These are phyloP conservation scores for Dactylonectria macrodidyma DNA, from an alignment of 2,329 filamentous ascomycete species.

Conservation along the genomic window DNA sequence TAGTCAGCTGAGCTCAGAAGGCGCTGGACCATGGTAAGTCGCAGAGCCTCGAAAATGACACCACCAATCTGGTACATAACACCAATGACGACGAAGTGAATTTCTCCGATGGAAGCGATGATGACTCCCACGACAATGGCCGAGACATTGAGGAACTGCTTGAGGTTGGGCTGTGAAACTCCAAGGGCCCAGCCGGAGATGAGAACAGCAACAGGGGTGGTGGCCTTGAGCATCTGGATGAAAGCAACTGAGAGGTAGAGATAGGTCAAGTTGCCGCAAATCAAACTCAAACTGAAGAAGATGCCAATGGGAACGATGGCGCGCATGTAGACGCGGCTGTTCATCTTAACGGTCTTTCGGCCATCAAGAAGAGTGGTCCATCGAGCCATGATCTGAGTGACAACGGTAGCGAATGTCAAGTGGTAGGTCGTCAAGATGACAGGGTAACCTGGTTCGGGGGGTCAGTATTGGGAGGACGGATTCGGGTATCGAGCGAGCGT, in stretches of 20 bases:
- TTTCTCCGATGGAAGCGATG: slow-evolving; percentile 95
- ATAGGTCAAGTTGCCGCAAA: slow-evolving; percentile 96
- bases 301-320: slow-evolving; percentile 95
- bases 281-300: slow-evolving; percentile 96
- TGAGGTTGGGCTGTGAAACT: slow-evolving; percentile 86
- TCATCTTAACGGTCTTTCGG: slow-evolving; percentile 98
- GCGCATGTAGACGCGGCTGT: slow-evolving; percentile 89
- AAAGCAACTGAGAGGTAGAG: slow-evolving; percentile 96
- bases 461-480: slow-evolving; percentile 34
- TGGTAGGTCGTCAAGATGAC: slow-evolving; percentile 97
- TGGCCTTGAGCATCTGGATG: slow-evolving; percentile 99
- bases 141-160: slow-evolving; percentile 92
- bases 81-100: slow-evolving; percentile 88
- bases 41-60: slow-evolving; percentile 85
- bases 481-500: slow-evolving; percentile 43
- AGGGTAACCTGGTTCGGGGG: slow-evolving; percentile 68
- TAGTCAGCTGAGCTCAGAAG: slow-evolving; percentile 86
- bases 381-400: slow-evolving; percentile 93
- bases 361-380: slow-evolving; percentile 93
- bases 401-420: slow-evolving; percentile 90
- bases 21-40: slow-evolving; percentile 87
- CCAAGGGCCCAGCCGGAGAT: slow-evolving; percentile 91
- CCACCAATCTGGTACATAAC: slow-evolving; percentile 85
- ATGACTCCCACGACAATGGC: slow-evolving; percentile 95
- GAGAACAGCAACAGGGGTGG: slow-evolving; percentile 93